Conservation (phyloP, 176 grass and related monocot species). For the Melocanna baccifera region DNA sequence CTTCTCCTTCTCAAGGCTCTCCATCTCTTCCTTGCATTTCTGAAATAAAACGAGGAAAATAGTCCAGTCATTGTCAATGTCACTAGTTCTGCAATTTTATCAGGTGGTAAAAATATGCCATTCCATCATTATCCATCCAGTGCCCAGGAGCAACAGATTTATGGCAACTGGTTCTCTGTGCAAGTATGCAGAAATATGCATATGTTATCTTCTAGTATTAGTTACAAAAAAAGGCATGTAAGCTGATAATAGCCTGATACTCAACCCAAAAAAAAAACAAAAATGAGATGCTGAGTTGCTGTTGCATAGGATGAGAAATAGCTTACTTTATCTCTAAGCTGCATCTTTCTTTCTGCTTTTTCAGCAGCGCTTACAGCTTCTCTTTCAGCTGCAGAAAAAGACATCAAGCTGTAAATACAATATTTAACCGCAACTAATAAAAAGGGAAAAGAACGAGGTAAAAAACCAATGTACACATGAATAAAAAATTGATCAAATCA, state of each 20-base stretch:
- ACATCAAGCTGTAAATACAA: neutral
- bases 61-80: neutral
- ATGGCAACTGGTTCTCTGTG: no score
- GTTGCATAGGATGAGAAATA: neutral
- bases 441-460: conserved; percentile 20
- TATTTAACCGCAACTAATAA: conserved; percentile 16
- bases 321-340: conserved; percentile 80
- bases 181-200: neutral
- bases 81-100: neutral
- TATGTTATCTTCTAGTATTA: neutral
- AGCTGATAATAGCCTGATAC: neutral
- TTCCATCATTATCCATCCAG: neutral
- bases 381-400: conserved; percentile 72
- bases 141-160: neutral
- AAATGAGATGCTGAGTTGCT: neutral
- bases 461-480: neutral
- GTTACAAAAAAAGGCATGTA: neutral
- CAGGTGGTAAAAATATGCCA: neutral
- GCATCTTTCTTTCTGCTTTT: conserved; percentile 87
- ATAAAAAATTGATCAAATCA: neutral
- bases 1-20: neutral
- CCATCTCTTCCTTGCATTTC: conserved; percentile 26
- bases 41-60: conserved; percentile 15
- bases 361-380: conserved; percentile 70
- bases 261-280: neutral